Conservation (phyloP, 352 stramenopile species). For the Phytophthora pinifolia region DNA sequence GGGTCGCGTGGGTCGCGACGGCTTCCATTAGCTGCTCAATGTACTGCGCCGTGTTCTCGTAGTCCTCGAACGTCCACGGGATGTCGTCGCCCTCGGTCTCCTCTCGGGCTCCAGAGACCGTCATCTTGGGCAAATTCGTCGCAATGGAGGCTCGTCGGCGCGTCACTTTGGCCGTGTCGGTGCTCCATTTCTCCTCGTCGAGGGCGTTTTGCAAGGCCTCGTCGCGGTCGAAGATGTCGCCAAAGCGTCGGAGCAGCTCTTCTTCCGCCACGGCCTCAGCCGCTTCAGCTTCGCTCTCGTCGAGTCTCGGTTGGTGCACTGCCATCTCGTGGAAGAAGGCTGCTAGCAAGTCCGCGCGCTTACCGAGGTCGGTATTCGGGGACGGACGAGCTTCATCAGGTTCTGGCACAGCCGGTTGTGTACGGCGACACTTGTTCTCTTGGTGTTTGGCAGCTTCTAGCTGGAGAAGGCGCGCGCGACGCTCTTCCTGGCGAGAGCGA, state of each 20-base stretch:
- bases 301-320: conserved; percentile 29
- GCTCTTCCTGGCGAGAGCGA: conserved; percentile 35
- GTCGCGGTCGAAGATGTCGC: conserved; percentile 46
- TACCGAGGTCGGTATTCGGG: conserved; percentile 17
- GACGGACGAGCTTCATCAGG: neutral
- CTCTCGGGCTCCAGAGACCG: neutral
- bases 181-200: conserved; percentile 56
- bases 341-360: conserved; percentile 27
- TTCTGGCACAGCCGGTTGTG: conserved; percentile 1
- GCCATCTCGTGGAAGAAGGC: conserved; percentile 65
- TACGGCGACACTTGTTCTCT: neutral
- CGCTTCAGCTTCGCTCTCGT: conserved; percentile 20
- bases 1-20: conserved; percentile 20
- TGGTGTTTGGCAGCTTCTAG: conserved; percentile 24
- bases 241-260: conserved; percentile 39
- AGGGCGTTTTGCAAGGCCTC: conserved; percentile 43
- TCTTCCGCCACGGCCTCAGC: conserved; percentile 27
- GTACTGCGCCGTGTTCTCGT: conserved; percentile 46
- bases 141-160: conserved; percentile 17
- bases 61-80: conserved; percentile 45
- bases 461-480: conserved; percentile 22
- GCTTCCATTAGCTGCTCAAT: conserved; percentile 53
- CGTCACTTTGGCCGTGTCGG: conserved; percentile 22
- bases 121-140: conserved; percentile 24
- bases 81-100: conserved; percentile 4